phyloP scores from a whole-genome alignment of 768 basidiomycete genomes.

The Crepidotus variabilis region DNA sequence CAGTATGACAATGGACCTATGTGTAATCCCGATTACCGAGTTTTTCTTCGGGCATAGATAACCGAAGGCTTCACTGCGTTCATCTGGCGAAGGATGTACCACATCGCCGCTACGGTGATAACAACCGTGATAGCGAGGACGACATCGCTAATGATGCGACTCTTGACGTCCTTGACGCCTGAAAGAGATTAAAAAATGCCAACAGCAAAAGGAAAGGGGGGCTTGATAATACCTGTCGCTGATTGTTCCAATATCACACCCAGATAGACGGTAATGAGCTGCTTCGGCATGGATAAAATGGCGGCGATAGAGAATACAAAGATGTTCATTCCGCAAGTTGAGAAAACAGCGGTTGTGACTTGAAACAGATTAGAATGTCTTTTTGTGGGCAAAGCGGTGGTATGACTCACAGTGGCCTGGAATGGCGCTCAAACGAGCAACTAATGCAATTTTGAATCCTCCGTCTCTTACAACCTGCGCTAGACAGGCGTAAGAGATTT shows the following conservation, averaged over 20 bases:
- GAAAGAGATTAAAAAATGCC: neutral
- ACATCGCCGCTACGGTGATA: conserved; percentile 75
- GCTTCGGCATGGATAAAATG: conserved; percentile 82
- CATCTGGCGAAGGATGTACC: conserved; percentile 79
- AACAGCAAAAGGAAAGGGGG: neutral
- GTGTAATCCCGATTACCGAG: conserved; percentile 39
- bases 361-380: neutral
- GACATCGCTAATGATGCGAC: conserved; percentile 63
- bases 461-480: conserved; percentile 78
- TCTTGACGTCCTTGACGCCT: conserved; percentile 39
- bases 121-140: conserved; percentile 67
- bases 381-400: neutral
- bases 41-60: conserved; percentile 70
- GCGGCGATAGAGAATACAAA: conserved; percentile 76
- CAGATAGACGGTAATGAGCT: conserved; percentile 88
- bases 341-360: conserved; percentile 88
- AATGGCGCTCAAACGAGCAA: conserved; percentile 77
- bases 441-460: conserved; percentile 79
- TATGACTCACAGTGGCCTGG: conserved; percentile 73
- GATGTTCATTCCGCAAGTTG: conserved; percentile 86
- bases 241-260: conserved; percentile 72
- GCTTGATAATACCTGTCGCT: conserved; percentile 24
- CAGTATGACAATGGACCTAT: neutral
- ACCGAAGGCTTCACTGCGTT: conserved; percentile 60
- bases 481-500: conserved; percentile 56